Evolutionary conservation across 1,284 basidiomycete species (phyloP).

Genomic region (Marasmius oreades): DNA sequence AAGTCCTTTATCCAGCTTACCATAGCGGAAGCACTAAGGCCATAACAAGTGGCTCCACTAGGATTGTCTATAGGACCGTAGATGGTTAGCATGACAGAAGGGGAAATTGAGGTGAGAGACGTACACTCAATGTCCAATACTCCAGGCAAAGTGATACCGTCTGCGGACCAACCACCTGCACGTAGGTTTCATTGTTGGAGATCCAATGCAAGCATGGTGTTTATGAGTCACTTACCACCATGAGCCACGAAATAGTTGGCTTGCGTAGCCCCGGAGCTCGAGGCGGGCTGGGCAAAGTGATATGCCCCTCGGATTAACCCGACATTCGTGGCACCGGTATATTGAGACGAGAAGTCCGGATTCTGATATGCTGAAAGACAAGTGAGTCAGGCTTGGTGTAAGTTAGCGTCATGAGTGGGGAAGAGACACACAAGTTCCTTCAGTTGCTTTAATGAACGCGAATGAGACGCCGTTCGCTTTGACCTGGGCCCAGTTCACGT

Average conservation of each 20-base stretch:
- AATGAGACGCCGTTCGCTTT: slow-evolving; percentile 56
- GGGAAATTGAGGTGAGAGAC: slow-evolving; percentile 12
- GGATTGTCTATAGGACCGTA: slow-evolving; percentile 39
- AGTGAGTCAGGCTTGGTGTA: not conserved
- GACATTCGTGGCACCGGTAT: slow-evolving; percentile 51
- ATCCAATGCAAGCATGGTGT: not conserved
- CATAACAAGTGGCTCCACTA: slow-evolving; percentile 52
- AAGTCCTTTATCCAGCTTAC: slow-evolving; percentile 62
- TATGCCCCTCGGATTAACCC: slow-evolving; percentile 57
- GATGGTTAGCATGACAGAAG: no score
- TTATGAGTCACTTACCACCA: slow-evolving; percentile 40
- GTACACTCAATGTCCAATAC: slow-evolving; percentile 63
- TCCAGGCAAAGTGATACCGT: slow-evolving; percentile 62
- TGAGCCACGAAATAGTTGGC: slow-evolving; percentile 58
- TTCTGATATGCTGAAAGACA: slow-evolving; percentile 29
- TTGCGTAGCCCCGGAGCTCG: slow-evolving; percentile 52
- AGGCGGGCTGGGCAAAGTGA: slow-evolving; percentile 57
- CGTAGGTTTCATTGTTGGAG: slow-evolving; percentile 8
- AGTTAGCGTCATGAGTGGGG: not conserved
- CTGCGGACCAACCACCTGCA: slow-evolving; percentile 51
- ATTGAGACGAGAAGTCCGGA: slow-evolving; percentile 46
- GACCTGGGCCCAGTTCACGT: slow-evolving; percentile 52
- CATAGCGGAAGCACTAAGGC: slow-evolving; percentile 49
- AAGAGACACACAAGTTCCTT: slow-evolving; percentile 47
- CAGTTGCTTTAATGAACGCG: slow-evolving; percentile 70